A percentile compares a stretch with the other conserved stretches of the same genome.
phyloP scores from a whole-genome alignment of 2,329 filamentous ascomycete genomes.

The Stemphylium beticola region DNA sequence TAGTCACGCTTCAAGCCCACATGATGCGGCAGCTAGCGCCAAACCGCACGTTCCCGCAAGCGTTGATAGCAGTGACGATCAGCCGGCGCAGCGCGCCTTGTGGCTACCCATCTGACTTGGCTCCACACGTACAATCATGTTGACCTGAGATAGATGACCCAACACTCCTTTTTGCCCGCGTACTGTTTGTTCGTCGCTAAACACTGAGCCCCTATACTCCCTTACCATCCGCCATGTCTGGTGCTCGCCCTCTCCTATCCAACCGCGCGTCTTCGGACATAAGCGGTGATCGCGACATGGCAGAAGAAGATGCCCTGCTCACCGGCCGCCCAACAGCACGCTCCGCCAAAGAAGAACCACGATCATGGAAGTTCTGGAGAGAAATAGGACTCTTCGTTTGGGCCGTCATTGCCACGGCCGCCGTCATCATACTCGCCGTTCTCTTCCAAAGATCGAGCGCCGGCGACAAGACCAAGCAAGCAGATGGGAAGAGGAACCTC shows the following conservation, averaged over 20 bases:
- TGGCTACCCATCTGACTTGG: conserved; percentile 4
- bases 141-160: neutral
- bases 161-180: conserved; percentile 17
- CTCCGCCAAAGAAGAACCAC: conserved; percentile 31
- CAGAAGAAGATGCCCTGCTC: conserved; percentile 68
- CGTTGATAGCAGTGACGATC: conserved; percentile 17
- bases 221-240: conserved; percentile 41
- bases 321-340: conserved; percentile 58
- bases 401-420: conserved; percentile 80
- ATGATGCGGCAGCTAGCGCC: conserved; percentile 18
- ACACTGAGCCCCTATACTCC: neutral
- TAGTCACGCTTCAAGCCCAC: conserved; percentile 17
- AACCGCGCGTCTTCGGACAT: conserved; percentile 63
- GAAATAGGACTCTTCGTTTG: conserved; percentile 80
- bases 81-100: conserved; percentile 16
- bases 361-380: conserved; percentile 66
- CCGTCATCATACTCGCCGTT: conserved; percentile 81
- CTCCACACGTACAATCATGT: conserved; percentile 3
- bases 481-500: conserved; percentile 80
- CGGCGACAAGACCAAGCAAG: conserved; percentile 37
- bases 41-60: conserved; percentile 16
- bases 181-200: neutral
- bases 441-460: conserved; percentile 68
- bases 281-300: conserved; percentile 61
- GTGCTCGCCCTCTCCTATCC: conserved; percentile 61